A percentile compares a stretch with the other conserved stretches of the same genome.
phyloP scores from a whole-genome alignment of 73 alveolate species.

The Paramecium sexaurelia region DNA sequence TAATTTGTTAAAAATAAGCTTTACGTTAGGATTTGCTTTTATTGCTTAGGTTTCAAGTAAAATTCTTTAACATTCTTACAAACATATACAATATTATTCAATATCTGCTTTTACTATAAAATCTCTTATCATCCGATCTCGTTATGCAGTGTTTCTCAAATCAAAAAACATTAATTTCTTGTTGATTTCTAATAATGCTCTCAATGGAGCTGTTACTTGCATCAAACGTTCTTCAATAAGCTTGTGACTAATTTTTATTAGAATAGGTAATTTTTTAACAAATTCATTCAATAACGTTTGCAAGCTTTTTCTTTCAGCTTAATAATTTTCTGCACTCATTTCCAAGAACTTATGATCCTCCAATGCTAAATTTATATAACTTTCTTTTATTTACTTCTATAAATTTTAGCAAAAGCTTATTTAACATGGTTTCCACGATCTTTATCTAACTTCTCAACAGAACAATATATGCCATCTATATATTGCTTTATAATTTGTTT shows the following conservation, averaged over 20 bases:
- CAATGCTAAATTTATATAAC: background rate
- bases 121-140: constrained; percentile 51
- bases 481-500: constrained; percentile 15
- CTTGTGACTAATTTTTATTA: constrained; percentile 46
- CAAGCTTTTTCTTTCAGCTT: background rate
- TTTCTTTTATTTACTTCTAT: constrained; percentile 1
- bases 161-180: constrained; percentile 57
- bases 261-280: constrained; percentile 31
- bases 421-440: constrained; percentile 46
- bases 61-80: constrained; percentile 56
- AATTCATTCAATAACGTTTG: constrained; percentile 46
- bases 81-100: constrained; percentile 38
- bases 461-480: constrained; percentile 57
- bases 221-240: constrained; percentile 36
- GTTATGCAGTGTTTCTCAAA: constrained; percentile 35
- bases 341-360: constrained; percentile 42
- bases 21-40: constrained; percentile 41
- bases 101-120: constrained; percentile 54
- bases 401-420: constrained; percentile 25
- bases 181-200: constrained; percentile 51
- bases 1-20: background rate
- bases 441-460: constrained; percentile 19
- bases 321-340: constrained; percentile 41
- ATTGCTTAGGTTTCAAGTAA: background rate
- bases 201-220: constrained; percentile 55